These are phyloP conservation scores for Leccinum griseonigrum DNA, from an alignment of 1,284 basidiomycete genomes.

Conservation along the genomic window DNA sequence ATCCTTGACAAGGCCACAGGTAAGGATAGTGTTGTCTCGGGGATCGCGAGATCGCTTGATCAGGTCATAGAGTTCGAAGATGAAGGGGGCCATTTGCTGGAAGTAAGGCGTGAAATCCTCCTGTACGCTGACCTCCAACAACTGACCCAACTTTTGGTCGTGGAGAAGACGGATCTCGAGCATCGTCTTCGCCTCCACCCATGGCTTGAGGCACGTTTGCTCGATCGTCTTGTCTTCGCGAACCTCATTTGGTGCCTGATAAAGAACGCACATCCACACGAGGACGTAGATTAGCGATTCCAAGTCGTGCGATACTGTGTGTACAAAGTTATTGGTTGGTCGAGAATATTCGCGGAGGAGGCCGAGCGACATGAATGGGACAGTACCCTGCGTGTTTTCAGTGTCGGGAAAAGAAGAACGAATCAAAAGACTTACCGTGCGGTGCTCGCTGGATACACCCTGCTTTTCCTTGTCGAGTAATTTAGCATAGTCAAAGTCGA, in stretches of 20 bases:
- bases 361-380: background rate
- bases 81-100: background rate
- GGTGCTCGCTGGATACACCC: background rate
- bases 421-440: background rate
- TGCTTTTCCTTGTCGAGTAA: background rate
- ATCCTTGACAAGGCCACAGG: background rate
- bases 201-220: background rate
- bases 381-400: background rate
- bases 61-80: background rate
- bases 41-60: background rate
- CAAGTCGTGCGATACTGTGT: background rate
- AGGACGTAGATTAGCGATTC: background rate
- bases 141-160: background rate
- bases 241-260: background rate
- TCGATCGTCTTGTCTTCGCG: background rate
- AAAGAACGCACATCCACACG: background rate
- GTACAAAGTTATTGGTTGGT: background rate
- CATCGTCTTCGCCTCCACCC: background rate
- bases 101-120: background rate
- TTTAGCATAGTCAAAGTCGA: background rate
- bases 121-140: background rate
- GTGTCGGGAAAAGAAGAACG: background rate
- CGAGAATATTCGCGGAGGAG: background rate
- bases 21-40: background rate
- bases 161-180: background rate